Base-by-base conservation (phyloP, 1,284 basidiomycete species). In the Leccinum cinnamomeum region DNA sequence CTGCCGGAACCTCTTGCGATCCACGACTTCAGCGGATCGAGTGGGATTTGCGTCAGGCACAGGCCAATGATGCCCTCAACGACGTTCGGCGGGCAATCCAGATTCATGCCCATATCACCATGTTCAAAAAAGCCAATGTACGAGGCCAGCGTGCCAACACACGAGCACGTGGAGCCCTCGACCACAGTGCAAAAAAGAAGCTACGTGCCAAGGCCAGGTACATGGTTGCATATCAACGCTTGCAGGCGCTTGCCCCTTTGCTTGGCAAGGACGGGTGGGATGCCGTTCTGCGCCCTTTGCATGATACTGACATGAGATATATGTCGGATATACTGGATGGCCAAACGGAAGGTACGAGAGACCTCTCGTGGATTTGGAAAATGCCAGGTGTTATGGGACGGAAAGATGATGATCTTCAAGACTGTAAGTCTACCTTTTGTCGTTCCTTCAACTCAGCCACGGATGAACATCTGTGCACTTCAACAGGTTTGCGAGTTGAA, bases 241-340 rank as follows among this genome's bases (percentile, higher is more conserved):
- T 33, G 7, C 44, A 30, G 16, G 44, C 6, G 8, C 56, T 57
- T 14, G 23, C 18, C 7, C 30, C 12, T 12, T 1, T 8, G 10
- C 41, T 60, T 3, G 4, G 3, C 16, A 58, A 61, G 7, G 25
- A 10, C 1, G 46, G 37, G 0, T 61, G 46, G 59, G 56, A 61
- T 6, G 37, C 51, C 1, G 0, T 8, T 10, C 59, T 60, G 14
- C 16, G 10, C n/a, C 55, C 55, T 5, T 30, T 60, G 48, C 8
- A 3, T 7, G 56, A 60, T 5, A 12, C 2, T 2, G 28, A 61
- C 48, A 58, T 61, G 59, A 58, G 59, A 6, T 5, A 61, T 18
- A 59, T 61, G 48, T 23, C 10, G 0, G 48, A 61, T 14, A 53
- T 61, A 18, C 7, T 61, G 14, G 59, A 61, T 51, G 59, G 56